phyloP scores from a whole-genome alignment of 257 asterid species.

The Asclepias syriaca region DNA sequence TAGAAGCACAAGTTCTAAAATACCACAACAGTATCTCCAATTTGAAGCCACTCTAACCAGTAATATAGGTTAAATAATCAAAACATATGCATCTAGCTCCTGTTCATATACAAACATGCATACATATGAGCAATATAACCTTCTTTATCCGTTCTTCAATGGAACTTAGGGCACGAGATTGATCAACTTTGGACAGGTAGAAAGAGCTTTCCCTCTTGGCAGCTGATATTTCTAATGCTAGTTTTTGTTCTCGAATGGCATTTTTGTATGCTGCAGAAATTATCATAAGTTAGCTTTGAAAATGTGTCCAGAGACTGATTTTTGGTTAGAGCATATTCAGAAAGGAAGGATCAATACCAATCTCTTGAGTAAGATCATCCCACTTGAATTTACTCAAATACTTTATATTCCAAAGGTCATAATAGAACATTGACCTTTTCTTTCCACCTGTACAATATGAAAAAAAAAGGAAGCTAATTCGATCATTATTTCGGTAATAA shows the following conservation, averaged over 20 bases:
- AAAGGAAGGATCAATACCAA: conserved; percentile 34
- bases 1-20: no score
- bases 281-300: conserved; percentile 14
- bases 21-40: no score
- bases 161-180: conserved; percentile 53
- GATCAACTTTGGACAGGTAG: conserved; percentile 74
- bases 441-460: conserved; percentile 60
- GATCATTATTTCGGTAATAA: background rate
- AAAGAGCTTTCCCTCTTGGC: conserved; percentile 81
- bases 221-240: conserved; percentile 70
- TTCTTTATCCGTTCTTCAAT: conserved; percentile 74
- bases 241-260: conserved; percentile 71
- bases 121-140: conserved; percentile 29
- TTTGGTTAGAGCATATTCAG: conserved; percentile 4
- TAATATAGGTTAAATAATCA: background rate
- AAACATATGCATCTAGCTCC: background rate
- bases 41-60: background rate
- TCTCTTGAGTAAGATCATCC: conserved; percentile 92
- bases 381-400: conserved; percentile 95
- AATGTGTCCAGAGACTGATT: conserved; percentile 12
- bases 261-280: conserved; percentile 55
- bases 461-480: background rate
- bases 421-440: conserved; percentile 79
- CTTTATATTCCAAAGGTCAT: conserved; percentile 92
- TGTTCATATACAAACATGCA: background rate